These are phyloP conservation scores for Stereocaulon alpinum DNA, from an alignment of 495 filamentous ascomycete genomes.

Conservation along the genomic window DNA sequence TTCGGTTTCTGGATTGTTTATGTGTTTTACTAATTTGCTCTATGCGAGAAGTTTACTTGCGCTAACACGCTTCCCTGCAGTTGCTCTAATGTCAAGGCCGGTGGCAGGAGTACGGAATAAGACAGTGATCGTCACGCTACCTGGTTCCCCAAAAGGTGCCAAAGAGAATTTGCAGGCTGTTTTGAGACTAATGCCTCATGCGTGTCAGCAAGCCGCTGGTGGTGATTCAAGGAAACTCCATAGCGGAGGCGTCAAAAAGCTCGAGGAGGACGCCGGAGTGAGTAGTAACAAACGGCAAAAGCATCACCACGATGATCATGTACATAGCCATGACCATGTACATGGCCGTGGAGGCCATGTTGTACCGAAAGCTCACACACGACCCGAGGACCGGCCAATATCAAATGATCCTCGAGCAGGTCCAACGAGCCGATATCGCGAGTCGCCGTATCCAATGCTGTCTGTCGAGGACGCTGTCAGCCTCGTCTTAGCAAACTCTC, in stretches of 20 bases:
- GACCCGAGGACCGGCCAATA: constrained; percentile 43
- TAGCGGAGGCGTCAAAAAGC: constrained; percentile 65
- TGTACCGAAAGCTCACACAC: constrained; percentile 61
- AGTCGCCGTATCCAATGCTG: constrained; percentile 88
- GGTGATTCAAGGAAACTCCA: constrained; percentile 73
- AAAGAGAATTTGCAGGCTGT: constrained; percentile 88
- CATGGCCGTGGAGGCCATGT: constrained; percentile 42
- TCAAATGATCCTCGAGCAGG: constrained; percentile 79
- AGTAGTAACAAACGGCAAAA: constrained; percentile 27
- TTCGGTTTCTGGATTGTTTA: background rate
- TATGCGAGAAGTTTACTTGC: constrained; percentile 15
- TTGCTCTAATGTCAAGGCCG: constrained; percentile 95
- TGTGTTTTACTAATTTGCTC: background rate
- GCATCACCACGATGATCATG: constrained; percentile 41
- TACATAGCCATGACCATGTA: constrained; percentile 47
- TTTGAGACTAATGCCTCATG: constrained; percentile 85
- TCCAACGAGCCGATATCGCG: constrained; percentile 63
- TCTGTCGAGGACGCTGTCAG: constrained; percentile 69
- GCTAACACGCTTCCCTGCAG: constrained; percentile 31
- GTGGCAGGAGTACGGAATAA: constrained; percentile 81
- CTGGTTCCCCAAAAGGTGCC: constrained; percentile 94
- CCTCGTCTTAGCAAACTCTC: constrained; percentile 61
- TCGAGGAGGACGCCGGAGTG: constrained; percentile 77
- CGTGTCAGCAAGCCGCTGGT: constrained; percentile 80
- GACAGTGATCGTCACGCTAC: constrained; percentile 80